Conservation (phyloP, 2,329 filamentous ascomycete genomes). For the Fusarium sp. region DNA sequence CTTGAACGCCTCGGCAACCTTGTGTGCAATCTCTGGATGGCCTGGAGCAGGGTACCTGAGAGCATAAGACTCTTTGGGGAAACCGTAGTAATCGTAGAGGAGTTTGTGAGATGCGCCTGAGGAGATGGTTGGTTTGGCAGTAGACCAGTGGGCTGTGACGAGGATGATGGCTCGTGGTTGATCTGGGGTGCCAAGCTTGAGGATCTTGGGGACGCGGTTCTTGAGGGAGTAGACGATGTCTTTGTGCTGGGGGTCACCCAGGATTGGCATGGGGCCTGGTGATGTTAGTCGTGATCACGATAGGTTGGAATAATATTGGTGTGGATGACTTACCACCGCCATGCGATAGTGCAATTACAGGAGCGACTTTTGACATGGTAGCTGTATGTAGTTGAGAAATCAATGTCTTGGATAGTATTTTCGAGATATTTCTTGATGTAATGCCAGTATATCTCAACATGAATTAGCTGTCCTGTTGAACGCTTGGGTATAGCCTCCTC, state of each 20-base stretch:
- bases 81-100: slow-evolving; percentile 70
- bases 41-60: slow-evolving; percentile 69
- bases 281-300: background rate
- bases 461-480: background rate
- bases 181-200: slow-evolving; percentile 64
- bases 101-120: slow-evolving; percentile 61
- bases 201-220: slow-evolving; percentile 65
- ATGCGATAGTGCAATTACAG: slow-evolving; percentile 63
- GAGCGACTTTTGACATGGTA: slow-evolving; percentile 57
- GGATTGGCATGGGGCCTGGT: slow-evolving; percentile 67
- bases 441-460: slow-evolving; percentile 31
- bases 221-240: slow-evolving; percentile 64
- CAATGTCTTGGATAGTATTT: background rate
- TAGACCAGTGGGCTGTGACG: slow-evolving; percentile 70
- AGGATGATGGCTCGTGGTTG: slow-evolving; percentile 66
- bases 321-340: slow-evolving; percentile 56
- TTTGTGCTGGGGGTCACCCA: slow-evolving; percentile 66
- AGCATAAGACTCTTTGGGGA: slow-evolving; percentile 66
- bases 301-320: background rate
- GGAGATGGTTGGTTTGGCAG: slow-evolving; percentile 62
- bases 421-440: slow-evolving; percentile 18
- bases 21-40: slow-evolving; percentile 63
- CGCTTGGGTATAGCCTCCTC: background rate
- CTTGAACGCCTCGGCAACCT: slow-evolving; percentile 60
- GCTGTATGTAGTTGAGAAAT: slow-evolving; percentile 9